Conservation (phyloP, 2,329 filamentous ascomycete genomes). For the Penicillium vulpinum region DNA sequence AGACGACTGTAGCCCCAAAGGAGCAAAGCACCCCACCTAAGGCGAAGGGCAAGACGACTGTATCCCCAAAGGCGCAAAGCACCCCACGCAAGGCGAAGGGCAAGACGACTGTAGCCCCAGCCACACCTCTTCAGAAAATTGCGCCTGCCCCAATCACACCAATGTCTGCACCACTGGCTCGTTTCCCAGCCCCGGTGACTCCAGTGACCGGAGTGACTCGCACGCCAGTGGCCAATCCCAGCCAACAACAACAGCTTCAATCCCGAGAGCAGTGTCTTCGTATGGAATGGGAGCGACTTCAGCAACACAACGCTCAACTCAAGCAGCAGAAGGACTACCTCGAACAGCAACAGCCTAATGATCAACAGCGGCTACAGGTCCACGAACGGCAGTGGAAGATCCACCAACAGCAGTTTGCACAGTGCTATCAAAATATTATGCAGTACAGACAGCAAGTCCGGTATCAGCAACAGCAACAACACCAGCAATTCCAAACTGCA, state of each 20-base stretch:
- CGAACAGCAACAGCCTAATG: background rate
- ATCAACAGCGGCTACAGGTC: background rate
- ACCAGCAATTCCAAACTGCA: too few species aligned
- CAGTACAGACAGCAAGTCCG: background rate
- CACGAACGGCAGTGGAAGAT: background rate
- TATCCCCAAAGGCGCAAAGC: background rate
- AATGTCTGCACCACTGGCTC: background rate
- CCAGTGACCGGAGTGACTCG: background rate
- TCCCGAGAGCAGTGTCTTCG: background rate
- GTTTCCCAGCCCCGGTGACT: background rate
- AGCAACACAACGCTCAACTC: background rate
- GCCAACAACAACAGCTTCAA: background rate
- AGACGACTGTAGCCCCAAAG: too few species aligned
- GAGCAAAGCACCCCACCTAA: background rate
- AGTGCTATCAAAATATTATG: background rate
- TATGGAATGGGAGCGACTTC: background rate
- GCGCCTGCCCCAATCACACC: background rate
- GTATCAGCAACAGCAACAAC: background rate
- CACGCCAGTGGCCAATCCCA: background rate
- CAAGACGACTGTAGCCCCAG: background rate
- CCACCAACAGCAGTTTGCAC: background rate
- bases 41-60: background rate
- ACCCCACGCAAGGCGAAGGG: background rate
- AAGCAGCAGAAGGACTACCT: background rate
- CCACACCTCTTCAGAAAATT: background rate